Percentiles rank a stretch among this genome's conserved stretches.
phyloP scores from a whole-genome alignment of 2,329 filamentous ascomycete species.

The Tolypocladium endophyticum region DNA sequence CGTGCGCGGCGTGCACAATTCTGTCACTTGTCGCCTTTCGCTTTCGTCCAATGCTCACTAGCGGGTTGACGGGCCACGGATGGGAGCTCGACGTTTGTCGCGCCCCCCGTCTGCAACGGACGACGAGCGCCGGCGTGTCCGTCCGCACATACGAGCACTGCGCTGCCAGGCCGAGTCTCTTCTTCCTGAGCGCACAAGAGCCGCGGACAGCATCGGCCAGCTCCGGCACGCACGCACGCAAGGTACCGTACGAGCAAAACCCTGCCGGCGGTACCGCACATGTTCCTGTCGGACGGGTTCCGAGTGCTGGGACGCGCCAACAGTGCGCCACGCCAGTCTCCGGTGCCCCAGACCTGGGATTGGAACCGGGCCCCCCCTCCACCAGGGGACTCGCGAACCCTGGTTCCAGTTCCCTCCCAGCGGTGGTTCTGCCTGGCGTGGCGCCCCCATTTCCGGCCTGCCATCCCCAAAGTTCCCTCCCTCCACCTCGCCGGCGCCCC shows the following conservation, averaged over 20 bases:
- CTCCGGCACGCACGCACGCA: not conserved
- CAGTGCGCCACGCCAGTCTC: not conserved
- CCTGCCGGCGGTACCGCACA: not conserved
- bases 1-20: not conserved
- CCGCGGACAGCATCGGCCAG: not conserved
- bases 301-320: not conserved
- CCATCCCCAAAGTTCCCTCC: not conserved
- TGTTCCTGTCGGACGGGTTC: not conserved
- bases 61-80: not conserved
- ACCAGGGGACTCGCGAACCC: not conserved
- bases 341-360: not conserved
- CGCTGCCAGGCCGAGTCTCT: too few relatives aligned
- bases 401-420: not conserved
- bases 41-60: not conserved
- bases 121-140: too few relatives aligned
- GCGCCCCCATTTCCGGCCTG: not conserved
- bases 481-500: not conserved
- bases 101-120: too few relatives aligned
- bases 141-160: too few relatives aligned
- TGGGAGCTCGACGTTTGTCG: not conserved
- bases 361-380: not conserved
- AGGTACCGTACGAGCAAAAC: not conserved
- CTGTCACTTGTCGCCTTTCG: not conserved
- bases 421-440: not conserved
- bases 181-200: not conserved